Evolutionary conservation across 2,329 filamentous ascomycete species (phyloP), one percentile per base, ranked within the genome.

Genomic region (Fusarium chuoi): DNA sequence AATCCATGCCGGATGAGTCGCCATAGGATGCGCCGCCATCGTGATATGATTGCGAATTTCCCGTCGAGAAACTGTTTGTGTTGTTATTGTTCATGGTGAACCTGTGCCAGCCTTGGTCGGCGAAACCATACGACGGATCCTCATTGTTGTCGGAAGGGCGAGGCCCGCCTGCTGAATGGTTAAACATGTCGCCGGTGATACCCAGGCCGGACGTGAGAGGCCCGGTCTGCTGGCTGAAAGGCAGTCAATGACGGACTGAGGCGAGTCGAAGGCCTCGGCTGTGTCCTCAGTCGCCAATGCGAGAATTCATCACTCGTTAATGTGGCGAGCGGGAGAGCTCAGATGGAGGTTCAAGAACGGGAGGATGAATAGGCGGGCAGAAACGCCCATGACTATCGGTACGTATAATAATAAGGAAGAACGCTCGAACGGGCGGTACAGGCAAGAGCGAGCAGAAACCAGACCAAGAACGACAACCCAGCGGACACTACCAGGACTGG

Each of bases 211-310:
- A 77, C 67, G 80, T 79, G 68, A 74, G 70, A 71, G 62, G 80
- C 76, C 78, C 79, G 75, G 78, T 80, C 80, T 70, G 78, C 75
- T 78, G 80, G 79, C 80, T 79, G 74, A 67, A 72, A 69, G 77
- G 71, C 80, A 77, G 78, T 81, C 78, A 80, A 76, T 79, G 77
- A 79, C 78, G 71, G 79, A 81, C 81, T 82, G 80, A 80, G 78
- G 77, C 80, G 79, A 82, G 79, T 82, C 81, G 79, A 82, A 79
- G 77, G 80, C 81, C 81, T 80, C 79, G 78, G 79, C 75, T 78
- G 73, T 78, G 77, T 78, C 74, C 78, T 82, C 78, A 81, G 74
- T 80, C 78, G 71, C 78, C 79, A 76, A 77, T 78, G 75, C 78
- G 75, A 77, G 77, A 61, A 81, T 81, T 80, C 81, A 82, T 82